Base-by-base conservation (phyloP, 441 rosid genomes). In the Adansonia grandidieri region DNA sequence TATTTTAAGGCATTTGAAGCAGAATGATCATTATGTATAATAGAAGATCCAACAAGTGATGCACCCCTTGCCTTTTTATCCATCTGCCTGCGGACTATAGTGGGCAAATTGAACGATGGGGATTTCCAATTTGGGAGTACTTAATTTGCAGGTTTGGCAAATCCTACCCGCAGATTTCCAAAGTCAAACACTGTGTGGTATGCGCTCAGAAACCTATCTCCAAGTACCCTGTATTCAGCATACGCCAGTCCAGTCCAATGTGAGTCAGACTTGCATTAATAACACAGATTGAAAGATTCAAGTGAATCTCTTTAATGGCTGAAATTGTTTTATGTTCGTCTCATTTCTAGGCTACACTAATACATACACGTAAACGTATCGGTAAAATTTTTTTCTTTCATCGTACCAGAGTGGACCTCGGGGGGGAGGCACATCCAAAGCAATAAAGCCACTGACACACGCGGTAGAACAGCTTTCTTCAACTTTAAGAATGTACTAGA, bases 101-200 rank as follows among this genome's bases (percentile, higher is more conserved):
- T 75, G 7, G 19, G 22, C 9, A 60, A 57, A 57, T 15, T 28
- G 24, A 9, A 14, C 37, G 75, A 17, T 37, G 42, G 6, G 51
- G 45, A n/a, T 9, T 61, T 44, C 44, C 63, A 24, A 6, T 56
- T 56, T 22, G 15, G 44, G 28, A 53, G 47, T 40, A 20, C 62
- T 79, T 53, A 20, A 56, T 79, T 77, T 56, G 88, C 85, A 57
- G 89, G 81, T 81, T 82, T 72, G 5, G 94, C 92, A 69, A 90
- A 87, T 75, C 94, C 92, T 8, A 88, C 58, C 72, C 77, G 84
- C 61, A 76, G 83, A 78, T 89, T 90, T 40, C 87, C 92, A 6
- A 77, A 86, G 65, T 90, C 92, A 57, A 89, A 90, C 19, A 89
- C 89, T 14, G 94, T 84, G 81, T 90, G 92, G 83, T 90, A 90